These are phyloP conservation scores for Fonsecaea multimorphosa DNA, from an alignment of 2,329 filamentous ascomycete species.

Conservation along the genomic window DNA sequence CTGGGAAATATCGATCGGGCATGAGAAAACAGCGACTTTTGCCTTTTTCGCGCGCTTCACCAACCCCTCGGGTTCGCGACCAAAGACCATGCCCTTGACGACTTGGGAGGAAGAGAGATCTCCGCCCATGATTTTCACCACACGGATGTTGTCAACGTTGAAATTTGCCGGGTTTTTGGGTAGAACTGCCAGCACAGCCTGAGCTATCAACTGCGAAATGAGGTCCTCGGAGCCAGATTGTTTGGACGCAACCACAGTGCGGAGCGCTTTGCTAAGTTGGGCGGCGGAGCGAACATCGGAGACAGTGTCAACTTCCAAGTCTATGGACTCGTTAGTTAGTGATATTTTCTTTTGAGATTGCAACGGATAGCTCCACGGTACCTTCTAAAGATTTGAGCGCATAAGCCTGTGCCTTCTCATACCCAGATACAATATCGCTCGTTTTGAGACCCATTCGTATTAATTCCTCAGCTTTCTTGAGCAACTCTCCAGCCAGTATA, in stretches of 20 bases:
- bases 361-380: slow-evolving; percentile 43
- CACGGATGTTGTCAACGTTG: slow-evolving; percentile 98
- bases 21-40: slow-evolving; percentile 96
- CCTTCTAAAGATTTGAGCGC: slow-evolving; percentile 82
- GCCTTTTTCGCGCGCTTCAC: slow-evolving; percentile 91
- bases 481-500: slow-evolving; percentile 88
- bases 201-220: slow-evolving; percentile 83
- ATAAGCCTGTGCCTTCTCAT: slow-evolving; percentile 91
- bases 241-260: slow-evolving; percentile 95
- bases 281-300: slow-evolving; percentile 78
- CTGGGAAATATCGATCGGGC: slow-evolving; percentile 91
- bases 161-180: slow-evolving; percentile 96
- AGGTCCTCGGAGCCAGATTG: slow-evolving; percentile 92
- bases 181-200: slow-evolving; percentile 81
- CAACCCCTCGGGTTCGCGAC: slow-evolving; percentile 88
- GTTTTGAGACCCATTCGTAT: slow-evolving; percentile 97
- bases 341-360: too few relatives aligned
- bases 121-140: slow-evolving; percentile 99
- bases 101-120: slow-evolving; percentile 92
- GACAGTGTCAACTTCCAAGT: slow-evolving; percentile 89
- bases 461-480: slow-evolving; percentile 96
- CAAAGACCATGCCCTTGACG: slow-evolving; percentile 98
- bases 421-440: slow-evolving; percentile 94
- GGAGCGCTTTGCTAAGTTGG: slow-evolving; percentile 92
- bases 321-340: slow-evolving; percentile 47